These are phyloP conservation scores for Penicillium chermesinum DNA, from an alignment of 495 filamentous ascomycete species.

Conservation along the genomic window DNA sequence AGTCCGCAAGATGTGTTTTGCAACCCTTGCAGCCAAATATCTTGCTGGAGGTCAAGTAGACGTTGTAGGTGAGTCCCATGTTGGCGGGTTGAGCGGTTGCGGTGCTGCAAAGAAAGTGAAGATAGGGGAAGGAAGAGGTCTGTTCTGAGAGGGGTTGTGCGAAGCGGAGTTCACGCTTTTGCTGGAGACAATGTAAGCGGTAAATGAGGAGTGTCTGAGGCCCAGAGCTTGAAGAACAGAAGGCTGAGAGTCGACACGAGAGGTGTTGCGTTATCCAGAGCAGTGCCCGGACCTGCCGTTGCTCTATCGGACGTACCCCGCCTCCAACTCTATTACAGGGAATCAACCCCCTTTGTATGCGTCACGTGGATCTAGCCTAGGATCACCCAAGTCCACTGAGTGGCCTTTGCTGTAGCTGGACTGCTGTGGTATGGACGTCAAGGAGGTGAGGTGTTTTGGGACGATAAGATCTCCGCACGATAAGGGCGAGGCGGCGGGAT, in stretches of 20 bases:
- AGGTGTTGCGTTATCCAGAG: neutral
- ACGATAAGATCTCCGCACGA: constrained; percentile 22
- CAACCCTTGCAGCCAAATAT: constrained; percentile 96
- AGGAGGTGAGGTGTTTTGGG: neutral
- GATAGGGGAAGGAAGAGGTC: neutral
- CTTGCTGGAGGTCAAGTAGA: constrained; percentile 82
- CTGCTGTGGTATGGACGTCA: neutral
- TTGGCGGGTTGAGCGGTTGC: constrained; percentile 18
- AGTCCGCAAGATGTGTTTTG: constrained; percentile 91
- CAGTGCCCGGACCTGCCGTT: neutral
- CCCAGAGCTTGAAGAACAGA: neutral
- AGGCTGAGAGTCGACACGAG: neutral
- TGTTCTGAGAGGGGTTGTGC: neutral
- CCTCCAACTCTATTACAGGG: neutral
- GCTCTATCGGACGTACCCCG: constrained; percentile 2
- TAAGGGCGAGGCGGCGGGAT: constrained; percentile 9
- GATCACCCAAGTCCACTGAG: neutral
- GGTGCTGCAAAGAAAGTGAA: neutral
- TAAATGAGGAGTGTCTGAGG: neutral
- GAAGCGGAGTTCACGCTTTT: neutral
- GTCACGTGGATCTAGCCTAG: neutral
- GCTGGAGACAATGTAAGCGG: neutral
- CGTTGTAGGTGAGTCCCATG: constrained; percentile 95
- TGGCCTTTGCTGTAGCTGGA: neutral
- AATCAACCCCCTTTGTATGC: neutral